Evolutionary conservation across 2,329 filamentous ascomycete species (phyloP).

Genomic region (Ceratocystis destructans): DNA sequence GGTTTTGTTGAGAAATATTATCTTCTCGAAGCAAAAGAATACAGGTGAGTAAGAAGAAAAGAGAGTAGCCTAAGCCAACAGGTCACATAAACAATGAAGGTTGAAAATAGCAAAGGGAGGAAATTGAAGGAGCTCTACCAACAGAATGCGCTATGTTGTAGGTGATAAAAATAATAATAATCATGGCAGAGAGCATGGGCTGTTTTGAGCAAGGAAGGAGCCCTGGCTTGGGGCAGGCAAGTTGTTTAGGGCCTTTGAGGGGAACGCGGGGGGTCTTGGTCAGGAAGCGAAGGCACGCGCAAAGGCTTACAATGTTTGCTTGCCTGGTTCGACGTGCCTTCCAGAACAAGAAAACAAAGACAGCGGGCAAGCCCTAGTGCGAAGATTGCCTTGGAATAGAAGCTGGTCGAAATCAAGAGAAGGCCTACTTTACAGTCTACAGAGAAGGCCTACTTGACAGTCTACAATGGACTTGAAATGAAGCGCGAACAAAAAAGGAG

Average conservation of each 20-base stretch:
- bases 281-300: neutral
- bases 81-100: neutral
- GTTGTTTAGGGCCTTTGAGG: neutral
- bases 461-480: neutral
- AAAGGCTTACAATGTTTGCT: neutral
- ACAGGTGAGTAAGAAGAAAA: neutral
- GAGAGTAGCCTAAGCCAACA: neutral
- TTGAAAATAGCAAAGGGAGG: slow-evolving; percentile 6
- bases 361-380: neutral
- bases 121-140: slow-evolving; percentile 4
- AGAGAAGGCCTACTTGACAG: neutral
- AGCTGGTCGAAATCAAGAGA: neutral
- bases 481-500: neutral
- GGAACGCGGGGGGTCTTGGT: neutral
- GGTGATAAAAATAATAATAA: slow-evolving; percentile 1
- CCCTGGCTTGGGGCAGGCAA: neutral
- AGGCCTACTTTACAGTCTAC: neutral
- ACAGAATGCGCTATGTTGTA: neutral
- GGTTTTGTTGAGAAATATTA: neutral
- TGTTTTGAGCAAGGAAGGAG: neutral
- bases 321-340: neutral
- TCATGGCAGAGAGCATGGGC: slow-evolving; percentile 4
- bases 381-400: neutral
- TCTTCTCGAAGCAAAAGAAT: neutral
- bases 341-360: neutral